Evolutionary conservation across 2,329 filamentous ascomycete genomes (phyloP), one percentile per base, ranked within the genome.

Genomic region (Fusarium abutilonis): DNA sequence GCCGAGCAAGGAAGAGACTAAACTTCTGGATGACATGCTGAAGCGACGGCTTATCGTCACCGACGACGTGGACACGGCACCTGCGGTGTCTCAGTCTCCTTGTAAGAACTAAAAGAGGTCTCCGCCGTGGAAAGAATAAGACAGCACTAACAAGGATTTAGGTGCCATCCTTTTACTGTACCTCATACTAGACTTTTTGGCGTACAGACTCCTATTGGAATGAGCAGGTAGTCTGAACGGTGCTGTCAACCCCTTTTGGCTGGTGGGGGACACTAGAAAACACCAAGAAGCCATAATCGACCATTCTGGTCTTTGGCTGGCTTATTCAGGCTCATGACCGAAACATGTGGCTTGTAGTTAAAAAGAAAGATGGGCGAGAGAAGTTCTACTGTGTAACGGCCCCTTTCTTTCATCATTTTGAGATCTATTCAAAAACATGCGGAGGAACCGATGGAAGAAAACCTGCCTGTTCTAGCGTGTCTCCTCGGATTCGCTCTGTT

Each of bases 51-150:
- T 63, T 43, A 50, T 53, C 45, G 56, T 61, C 60, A 69, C 60
- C 56, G 55, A 63, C 63, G 58, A 67, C 64, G 54, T 67, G 67
- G 67, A 70, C 52, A 38, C 53, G 67, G 67, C 57, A 63, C 63
- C 67, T 56, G 39, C 52, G 54, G 49, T 55, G 63, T 63, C 56
- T 70, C 67, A 64, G 52, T 34, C 41, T 28, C 36, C 31, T 41
- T n/a, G n/a, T n/a, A n/a, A n/a, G n/a, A n/a, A n/a, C n/a, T n/a
- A n/a, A n/a, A 62, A 46, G 57, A 60, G 60, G 46, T 52, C 31
- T 56, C 53, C 49, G 49, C 17, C 45, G 28, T 26, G 35, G 46
- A 38, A 43, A 38, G 52, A 38, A 38, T 29, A 38, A 11, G 17
- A 11, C 9, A 26, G 31, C 17, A 28, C 23, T 23, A 10, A 40